Evolutionary conservation across 1,284 basidiomycete species (phyloP), one percentile per base, ranked within the genome.

Genomic region (Irpex lacteus): DNA sequence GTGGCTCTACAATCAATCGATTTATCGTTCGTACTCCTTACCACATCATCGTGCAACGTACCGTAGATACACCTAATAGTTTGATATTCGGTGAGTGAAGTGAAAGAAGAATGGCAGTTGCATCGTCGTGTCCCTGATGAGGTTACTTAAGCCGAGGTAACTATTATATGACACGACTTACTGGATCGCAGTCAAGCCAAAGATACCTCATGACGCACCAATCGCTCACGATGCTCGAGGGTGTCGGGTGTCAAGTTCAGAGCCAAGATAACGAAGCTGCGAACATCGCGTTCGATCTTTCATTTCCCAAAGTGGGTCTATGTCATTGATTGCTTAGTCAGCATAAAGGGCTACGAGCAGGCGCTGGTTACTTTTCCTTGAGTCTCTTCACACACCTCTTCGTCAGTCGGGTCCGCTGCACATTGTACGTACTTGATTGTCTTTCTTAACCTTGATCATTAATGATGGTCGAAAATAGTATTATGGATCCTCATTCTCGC

Each of bases 71-170:
- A 0, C 93, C 93, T 3, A 94, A 75, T 13, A 95, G 82, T 38
- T 82, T 75, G 61, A 94, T 81, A 63, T 86, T 81, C 0, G 82
- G 79, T 11, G 81, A 80, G 69, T 92, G 85, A 2, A 90, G 72
- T 0, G 91, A 91, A 15, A 95, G 77, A 70, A 94, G 76, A 63
- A 95, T 88, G 1, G 92, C 92, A 4, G 87, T 88, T 4, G 90
- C 92, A 77, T 95, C 93, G 70, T 95, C 93, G 70, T 95, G 93
- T 11, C 93, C 93, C 91, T 92, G 47, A 15, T 19, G 11, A 15
- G 37, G 65, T 26, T 66, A 54, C 60, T 13, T 40, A 59, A 40
- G 21, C 9, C 36, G 47, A 56, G 40, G 21, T n/a, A 8, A 21
- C 3, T 37, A 47, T 5, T 8, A 21, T 52, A n/a, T 21, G 15